Evolutionary conservation across 345 rosid species (phyloP), one percentile per base, ranked within the genome.

Genomic region (Angophora floribunda): DNA sequence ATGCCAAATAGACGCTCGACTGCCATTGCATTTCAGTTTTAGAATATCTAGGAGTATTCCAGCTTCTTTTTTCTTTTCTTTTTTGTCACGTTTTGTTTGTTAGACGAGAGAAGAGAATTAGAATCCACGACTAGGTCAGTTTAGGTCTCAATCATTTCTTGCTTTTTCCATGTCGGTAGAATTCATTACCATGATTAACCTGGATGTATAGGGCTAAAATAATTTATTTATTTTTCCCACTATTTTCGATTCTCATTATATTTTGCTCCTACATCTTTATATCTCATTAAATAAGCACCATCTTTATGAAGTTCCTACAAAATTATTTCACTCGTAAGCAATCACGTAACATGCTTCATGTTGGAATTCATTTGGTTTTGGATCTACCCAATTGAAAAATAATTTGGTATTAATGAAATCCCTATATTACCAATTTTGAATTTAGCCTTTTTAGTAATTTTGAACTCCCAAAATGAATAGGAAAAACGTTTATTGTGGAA

Each of bases 101-200:
- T n/a, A 63, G 70, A 28, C 36, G 19, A 63, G 13, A n/a, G 17
- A 63, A 63, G 30, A 63, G 75, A n/a, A 70, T 9, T 70, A 17
- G 24, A 32, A 70, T 70, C 47, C 47, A 17, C 26, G 47, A 17
- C 7, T 36, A 70, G 82, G 26, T 70, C 47, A 36, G 1, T 36
- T 70, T 36, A 32, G 4, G 3, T 24, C 45, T 67, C 4, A 4
- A 32, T 67, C 80, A 32, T 1, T 70, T 70, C 32, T 67, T 0
- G 6, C 41, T 36, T 0, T 13, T n/a, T 6, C 2, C 3, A n/a
- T n/a, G 5, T n/a, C 0, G 0, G 0, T n/a, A 6, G 19, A 63
- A 63, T 13, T n/a, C 75, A n/a, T 63, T n/a, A n/a, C 3, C 75
- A 3, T n/a, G 13, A 28, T 13, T 28, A 63, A 28, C 7, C 9